Evolutionary conservation across 1,139 yeast genomes (phyloP).

Genomic region (Candida buenavistaensis): DNA sequence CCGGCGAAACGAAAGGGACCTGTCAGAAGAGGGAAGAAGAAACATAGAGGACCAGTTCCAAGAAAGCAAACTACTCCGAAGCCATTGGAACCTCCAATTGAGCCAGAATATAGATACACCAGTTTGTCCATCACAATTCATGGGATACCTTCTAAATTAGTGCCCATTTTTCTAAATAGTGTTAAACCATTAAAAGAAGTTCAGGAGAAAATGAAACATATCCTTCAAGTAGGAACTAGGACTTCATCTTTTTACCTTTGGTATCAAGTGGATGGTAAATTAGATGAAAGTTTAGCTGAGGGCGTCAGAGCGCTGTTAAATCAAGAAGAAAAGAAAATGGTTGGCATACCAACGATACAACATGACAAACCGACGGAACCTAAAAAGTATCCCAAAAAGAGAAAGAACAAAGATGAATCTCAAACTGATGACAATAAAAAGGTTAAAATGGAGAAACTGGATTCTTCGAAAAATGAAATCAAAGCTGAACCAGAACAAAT

Average conservation of each 20-base stretch:
- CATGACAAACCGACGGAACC: slow-evolving; percentile 15
- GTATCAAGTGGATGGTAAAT: slow-evolving; percentile 82
- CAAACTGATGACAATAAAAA: slow-evolving; percentile 16
- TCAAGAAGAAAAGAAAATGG: slow-evolving; percentile 45
- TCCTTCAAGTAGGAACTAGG: slow-evolving; percentile 61
- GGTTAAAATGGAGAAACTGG: no score
- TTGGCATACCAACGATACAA: slow-evolving; percentile 28
- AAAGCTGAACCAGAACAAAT: no score
- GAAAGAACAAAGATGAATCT: slow-evolving; percentile 28
- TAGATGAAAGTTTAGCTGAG: slow-evolving; percentile 61
- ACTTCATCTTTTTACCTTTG: slow-evolving; percentile 67
- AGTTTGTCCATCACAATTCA: slow-evolving; percentile 65
- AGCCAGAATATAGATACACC: slow-evolving; percentile 50
- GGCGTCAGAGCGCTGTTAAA: slow-evolving; percentile 39
- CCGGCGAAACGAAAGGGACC: slow-evolving; percentile 23
- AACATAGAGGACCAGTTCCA: slow-evolving; percentile 21
- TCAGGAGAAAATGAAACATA: slow-evolving; percentile 58
- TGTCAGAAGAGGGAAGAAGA: slow-evolving; percentile 23
- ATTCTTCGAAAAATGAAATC: slow-evolving; percentile 19
- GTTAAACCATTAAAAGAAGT: slow-evolving; percentile 59
- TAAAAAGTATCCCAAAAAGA: slow-evolving; percentile 25
- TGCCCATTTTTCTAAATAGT: slow-evolving; percentile 71
- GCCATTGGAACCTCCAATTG: slow-evolving; percentile 29
- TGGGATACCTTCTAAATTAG: slow-evolving; percentile 64
- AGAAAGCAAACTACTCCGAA: slow-evolving; percentile 24